Percentiles rank a stretch among this genome's conserved stretches.
phyloP scores from a whole-genome alignment of 768 basidiomycete genomes.

The Suillus subaureus region DNA sequence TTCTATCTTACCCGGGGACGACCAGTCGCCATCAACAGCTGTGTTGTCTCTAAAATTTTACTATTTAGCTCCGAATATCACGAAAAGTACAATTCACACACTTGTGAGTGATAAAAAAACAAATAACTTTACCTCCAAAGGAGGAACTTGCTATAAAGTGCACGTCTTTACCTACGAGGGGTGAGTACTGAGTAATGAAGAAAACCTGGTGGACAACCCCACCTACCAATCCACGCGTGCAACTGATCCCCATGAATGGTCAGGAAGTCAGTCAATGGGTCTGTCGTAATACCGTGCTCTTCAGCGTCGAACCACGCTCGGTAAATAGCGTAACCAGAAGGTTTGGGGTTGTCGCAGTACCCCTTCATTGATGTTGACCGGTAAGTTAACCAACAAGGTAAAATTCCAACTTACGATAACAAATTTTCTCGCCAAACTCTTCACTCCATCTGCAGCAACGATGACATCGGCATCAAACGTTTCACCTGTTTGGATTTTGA shows the following conservation, averaged over 20 bases:
- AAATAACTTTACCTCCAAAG: slow-evolving; percentile 17
- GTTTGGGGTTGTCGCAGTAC: slow-evolving; percentile 24
- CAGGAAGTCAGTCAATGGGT: slow-evolving; percentile 22
- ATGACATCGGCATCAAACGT: slow-evolving; percentile 23
- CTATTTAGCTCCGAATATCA: not conserved
- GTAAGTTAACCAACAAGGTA: not conserved
- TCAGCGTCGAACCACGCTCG: slow-evolving; percentile 27
- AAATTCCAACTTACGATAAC: slow-evolving; percentile 20
- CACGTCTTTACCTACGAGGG: slow-evolving; percentile 16
- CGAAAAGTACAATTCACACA: slow-evolving; percentile 1
- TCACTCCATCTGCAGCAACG: slow-evolving; percentile 30
- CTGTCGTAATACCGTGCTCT: slow-evolving; percentile 20
- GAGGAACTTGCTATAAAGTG: slow-evolving; percentile 25
- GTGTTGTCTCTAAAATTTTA: slow-evolving; percentile 17
- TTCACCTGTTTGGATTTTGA: slow-evolving; percentile 19
- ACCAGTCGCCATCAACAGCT: slow-evolving; percentile 24
- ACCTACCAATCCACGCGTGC: slow-evolving; percentile 24
- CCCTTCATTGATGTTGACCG: slow-evolving; percentile 13
- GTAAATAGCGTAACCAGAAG: slow-evolving; percentile 27
- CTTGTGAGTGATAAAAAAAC: slow-evolving; percentile 26
- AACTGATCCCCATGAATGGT: slow-evolving; percentile 16
- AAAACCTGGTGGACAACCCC: not conserved
- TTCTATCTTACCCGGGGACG: slow-evolving; percentile 23
- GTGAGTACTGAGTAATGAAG: not conserved
- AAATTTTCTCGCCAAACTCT: slow-evolving; percentile 17